phyloP scores from a whole-genome alignment of 140 eudicot species.

The Bidens hawaiensis region DNA sequence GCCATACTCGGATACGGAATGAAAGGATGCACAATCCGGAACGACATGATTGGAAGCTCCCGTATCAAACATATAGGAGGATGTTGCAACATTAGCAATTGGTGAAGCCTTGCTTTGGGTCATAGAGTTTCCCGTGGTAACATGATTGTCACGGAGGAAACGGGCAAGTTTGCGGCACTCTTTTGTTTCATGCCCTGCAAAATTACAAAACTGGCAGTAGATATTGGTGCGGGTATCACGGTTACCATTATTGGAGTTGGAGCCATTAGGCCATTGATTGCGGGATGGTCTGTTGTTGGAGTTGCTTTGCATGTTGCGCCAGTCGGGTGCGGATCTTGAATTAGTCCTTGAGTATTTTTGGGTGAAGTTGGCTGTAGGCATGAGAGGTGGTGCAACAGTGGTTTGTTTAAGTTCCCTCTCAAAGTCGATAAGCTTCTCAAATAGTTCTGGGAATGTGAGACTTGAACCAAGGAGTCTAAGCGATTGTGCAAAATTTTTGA shows the following conservation, averaged over 20 bases:
- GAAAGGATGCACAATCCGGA: neutral
- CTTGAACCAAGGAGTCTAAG: no score
- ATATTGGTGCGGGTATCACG: neutral
- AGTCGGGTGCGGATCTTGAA: neutral
- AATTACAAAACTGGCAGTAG: neutral
- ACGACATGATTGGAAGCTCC: neutral
- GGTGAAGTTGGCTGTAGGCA: slow-evolving; percentile 6
- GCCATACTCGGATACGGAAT: neutral
- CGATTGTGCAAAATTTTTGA: no score
- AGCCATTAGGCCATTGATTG: neutral
- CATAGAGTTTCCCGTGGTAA: neutral
- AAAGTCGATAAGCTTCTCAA: no score
- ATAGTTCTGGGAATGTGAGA: no score
- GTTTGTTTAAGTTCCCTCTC: neutral
- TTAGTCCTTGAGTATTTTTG: neutral
- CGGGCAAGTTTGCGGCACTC: neutral
- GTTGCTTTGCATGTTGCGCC: neutral
- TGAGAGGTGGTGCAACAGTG: neutral
- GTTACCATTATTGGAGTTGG: neutral
- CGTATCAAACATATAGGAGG: neutral
- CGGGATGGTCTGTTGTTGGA: neutral
- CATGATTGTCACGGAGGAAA: neutral
- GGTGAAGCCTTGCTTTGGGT: neutral
- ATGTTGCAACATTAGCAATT: neutral
- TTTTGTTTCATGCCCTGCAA: neutral